Base-by-base conservation (phyloP, 1,139 yeast species). In the Geotrichum klebahnii region DNA sequence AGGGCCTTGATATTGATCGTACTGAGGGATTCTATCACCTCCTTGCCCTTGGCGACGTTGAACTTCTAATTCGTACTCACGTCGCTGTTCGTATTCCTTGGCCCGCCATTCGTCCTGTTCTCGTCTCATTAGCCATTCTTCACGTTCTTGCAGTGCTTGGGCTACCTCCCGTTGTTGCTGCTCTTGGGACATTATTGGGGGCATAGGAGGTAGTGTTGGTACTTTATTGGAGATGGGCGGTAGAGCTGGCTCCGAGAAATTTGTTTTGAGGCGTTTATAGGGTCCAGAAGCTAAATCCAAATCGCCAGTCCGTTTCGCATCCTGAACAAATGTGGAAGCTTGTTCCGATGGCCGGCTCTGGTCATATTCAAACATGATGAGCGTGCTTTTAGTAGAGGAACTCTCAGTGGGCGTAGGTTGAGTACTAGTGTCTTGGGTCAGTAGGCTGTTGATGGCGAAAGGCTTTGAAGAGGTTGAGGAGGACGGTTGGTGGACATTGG, bases 141-240 rank as follows among this genome's bases (percentile, higher is more conserved):
- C 54, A 12, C 24, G 52, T 20, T 38, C 34, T 26, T 40, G 54
- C n/a, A n/a, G n/a, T n/a, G n/a, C n/a, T n/a, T n/a, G n/a, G n/a
- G n/a, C n/a, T 38, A 44, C 52, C n/a, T 16, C 45, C 33, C 16
- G 43, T 16, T 26, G 34, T 2, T 23, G 31, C 16, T 38, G 42
- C 16, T 23, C 19, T 22, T 38, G 42, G 19, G 5, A n/a, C n/a
- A n/a, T n/a, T n/a, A n/a, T n/a, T n/a, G n/a, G n/a, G n/a, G n/a
- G n/a, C n/a, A n/a, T n/a, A n/a, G n/a, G n/a, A n/a, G n/a, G n/a
- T n/a, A n/a, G n/a, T n/a, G n/a, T n/a, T n/a, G n/a, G n/a, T n/a
- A n/a, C n/a, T n/a, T n/a, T n/a, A n/a, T n/a, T n/a, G n/a, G n/a
- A n/a, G n/a, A n/a, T n/a, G n/a, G n/a, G n/a, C n/a, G n/a, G n/a